phyloP scores from a whole-genome alignment of 768 basidiomycete genomes.

The Xanthoconium stramineum region DNA sequence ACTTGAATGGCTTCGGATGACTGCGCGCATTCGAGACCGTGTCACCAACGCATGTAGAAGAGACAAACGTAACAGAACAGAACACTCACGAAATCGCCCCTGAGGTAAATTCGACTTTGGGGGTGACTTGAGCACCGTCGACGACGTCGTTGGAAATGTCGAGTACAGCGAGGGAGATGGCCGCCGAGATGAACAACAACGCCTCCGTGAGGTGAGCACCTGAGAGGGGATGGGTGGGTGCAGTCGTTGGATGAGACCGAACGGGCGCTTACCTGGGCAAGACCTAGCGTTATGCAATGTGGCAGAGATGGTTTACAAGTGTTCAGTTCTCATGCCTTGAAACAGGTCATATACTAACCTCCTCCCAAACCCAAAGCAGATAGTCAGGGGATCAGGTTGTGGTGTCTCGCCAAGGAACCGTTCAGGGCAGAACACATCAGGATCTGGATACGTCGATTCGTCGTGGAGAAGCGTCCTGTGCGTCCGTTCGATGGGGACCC shows the following conservation, averaged over 20 bases:
- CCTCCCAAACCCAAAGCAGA: slow-evolving; percentile 30
- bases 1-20: slow-evolving; percentile 56
- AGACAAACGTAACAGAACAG: neutral
- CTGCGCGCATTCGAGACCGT: neutral
- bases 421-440: slow-evolving; percentile 33
- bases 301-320: too few species aligned
- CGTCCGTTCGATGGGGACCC: neutral
- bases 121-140: slow-evolving; percentile 41
- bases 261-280: slow-evolving; percentile 16
- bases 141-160: slow-evolving; percentile 40
- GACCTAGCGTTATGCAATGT: slow-evolving; percentile 1
- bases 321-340: neutral
- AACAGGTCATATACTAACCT: slow-evolving; percentile 10
- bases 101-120: slow-evolving; percentile 40
- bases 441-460: slow-evolving; percentile 35
- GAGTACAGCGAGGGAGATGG: slow-evolving; percentile 45
- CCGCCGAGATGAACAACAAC: slow-evolving; percentile 24
- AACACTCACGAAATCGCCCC: slow-evolving; percentile 43
- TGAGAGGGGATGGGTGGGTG: neutral
- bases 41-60: neutral
- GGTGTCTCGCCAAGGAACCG: slow-evolving; percentile 27
- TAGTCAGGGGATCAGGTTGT: slow-evolving; percentile 15
- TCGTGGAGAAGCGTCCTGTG: slow-evolving; percentile 56
- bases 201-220: slow-evolving; percentile 30
- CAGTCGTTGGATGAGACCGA: neutral